These are phyloP conservation scores for Epichloe hybrida DNA, from an alignment of 2,329 filamentous ascomycete genomes.

Conservation along the genomic window DNA sequence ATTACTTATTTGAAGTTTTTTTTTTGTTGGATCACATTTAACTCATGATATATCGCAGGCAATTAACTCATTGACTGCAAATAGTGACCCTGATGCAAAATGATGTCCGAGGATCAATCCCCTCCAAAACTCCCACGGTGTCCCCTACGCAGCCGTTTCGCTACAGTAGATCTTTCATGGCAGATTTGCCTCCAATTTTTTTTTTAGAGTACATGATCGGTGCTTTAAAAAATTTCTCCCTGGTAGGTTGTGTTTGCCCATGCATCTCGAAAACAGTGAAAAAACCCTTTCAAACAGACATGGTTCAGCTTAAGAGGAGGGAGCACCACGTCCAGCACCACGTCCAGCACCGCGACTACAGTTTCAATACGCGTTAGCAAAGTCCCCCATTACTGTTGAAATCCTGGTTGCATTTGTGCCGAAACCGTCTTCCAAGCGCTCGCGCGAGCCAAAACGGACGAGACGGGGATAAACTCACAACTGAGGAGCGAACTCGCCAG, in stretches of 20 bases:
- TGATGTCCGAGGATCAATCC: conserved; percentile 35
- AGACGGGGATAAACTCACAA: conserved; percentile 46
- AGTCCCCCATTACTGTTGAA: background rate
- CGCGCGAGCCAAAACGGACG: background rate
- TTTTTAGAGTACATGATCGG: conserved; percentile 32
- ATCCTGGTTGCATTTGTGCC: no score
- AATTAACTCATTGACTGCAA: conserved; percentile 23
- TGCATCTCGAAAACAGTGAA: conserved; percentile 26
- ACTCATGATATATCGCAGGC: conserved; percentile 9
- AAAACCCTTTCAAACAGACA: conserved; percentile 25
- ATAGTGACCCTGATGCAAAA: conserved; percentile 31
- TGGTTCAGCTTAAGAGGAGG: conserved; percentile 45
- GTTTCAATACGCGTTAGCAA: conserved; percentile 2
- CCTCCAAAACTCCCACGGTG: conserved; percentile 30
- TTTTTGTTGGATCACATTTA: background rate
- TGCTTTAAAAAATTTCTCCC: conserved; percentile 10
- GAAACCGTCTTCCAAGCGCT: no score
- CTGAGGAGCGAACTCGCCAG: conserved; percentile 81
- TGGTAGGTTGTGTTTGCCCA: conserved; percentile 18
- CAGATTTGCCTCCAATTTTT: conserved; percentile 22
- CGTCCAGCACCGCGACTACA: conserved; percentile 62
- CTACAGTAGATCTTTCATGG: conserved; percentile 17
- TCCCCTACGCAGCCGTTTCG: conserved; percentile 25
- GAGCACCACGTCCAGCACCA: conserved; percentile 71
- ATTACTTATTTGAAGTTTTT: background rate